Evolutionary conservation across 768 basidiomycete genomes (phyloP).

Genomic region (Mycena metata): DNA sequence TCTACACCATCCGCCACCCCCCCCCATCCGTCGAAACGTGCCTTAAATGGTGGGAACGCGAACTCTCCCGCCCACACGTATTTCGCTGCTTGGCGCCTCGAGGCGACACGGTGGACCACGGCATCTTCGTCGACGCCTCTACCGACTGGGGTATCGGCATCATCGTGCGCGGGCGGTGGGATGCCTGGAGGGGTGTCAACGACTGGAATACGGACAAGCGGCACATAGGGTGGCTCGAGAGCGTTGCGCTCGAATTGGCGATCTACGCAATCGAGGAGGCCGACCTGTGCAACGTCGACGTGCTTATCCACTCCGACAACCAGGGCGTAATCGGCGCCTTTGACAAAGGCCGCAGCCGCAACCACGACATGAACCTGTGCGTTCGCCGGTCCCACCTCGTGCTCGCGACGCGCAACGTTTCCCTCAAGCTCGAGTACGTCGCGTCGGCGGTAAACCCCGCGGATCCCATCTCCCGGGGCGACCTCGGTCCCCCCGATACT

Average conservation of each 20-base stretch:
- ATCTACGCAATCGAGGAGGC: too few relatives aligned
- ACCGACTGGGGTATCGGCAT: slow-evolving; percentile 46
- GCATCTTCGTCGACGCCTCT: slow-evolving; percentile 41
- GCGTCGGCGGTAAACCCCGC: slow-evolving; percentile 17
- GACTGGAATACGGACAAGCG: slow-evolving; percentile 32
- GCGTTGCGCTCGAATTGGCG: too few relatives aligned
- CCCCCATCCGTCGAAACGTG: neutral
- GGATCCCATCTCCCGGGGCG: slow-evolving; percentile 8
- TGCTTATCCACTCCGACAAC: too few relatives aligned
- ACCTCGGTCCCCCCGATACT: neutral
- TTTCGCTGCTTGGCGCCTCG: neutral
- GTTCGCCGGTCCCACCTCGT: too few relatives aligned
- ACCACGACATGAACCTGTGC: too few relatives aligned
- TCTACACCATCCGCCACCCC: neutral
- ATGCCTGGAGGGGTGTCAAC: slow-evolving; percentile 26
- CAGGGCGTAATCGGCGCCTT: too few relatives aligned
- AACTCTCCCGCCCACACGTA: neutral
- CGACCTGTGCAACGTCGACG: too few relatives aligned
- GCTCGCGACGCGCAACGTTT: slow-evolving; percentile 3
- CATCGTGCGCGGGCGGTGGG: slow-evolving; percentile 34
- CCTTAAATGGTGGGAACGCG: neutral
- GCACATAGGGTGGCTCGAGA: too few relatives aligned
- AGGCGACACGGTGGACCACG: neutral
- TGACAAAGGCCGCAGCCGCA: too few relatives aligned
- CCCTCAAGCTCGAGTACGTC: slow-evolving; percentile 30